phyloP scores from a whole-genome alignment of 2,329 filamentous ascomycete species.

The Metarhizium anisopliae region DNA sequence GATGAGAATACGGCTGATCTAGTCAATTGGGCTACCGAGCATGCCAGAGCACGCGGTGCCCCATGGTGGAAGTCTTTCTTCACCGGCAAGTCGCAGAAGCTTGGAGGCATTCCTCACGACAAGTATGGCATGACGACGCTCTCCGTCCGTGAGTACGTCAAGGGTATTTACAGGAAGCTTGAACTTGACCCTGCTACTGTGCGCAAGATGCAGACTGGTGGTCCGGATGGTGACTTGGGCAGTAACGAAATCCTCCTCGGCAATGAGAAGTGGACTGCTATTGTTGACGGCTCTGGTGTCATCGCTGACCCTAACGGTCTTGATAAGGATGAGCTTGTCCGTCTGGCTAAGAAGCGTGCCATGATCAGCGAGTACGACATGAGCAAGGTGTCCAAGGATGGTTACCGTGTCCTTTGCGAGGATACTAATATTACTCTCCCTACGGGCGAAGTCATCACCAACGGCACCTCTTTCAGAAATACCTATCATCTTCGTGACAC shows the following conservation, averaged over 20 bases:
- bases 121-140: constrained; percentile 95
- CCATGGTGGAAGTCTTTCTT: constrained; percentile 99
- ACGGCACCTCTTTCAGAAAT: constrained; percentile 94
- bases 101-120: constrained; percentile 96
- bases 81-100: constrained; percentile 92
- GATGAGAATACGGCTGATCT: constrained; percentile 98
- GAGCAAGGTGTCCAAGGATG: constrained; percentile 75
- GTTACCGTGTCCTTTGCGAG: constrained; percentile 87
- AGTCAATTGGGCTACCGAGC: constrained; percentile 97
- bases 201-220: constrained; percentile 93
- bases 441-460: constrained; percentile 75
- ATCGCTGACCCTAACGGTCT: constrained; percentile 88
- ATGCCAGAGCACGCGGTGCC: constrained; percentile 76
- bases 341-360: constrained; percentile 73
- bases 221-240: constrained; percentile 90
- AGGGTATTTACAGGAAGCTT: constrained; percentile 94
- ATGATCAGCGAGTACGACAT: constrained; percentile 88
- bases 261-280: constrained; percentile 89
- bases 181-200: constrained; percentile 78
- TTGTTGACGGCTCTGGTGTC: constrained; percentile 95
- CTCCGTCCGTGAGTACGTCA: constrained; percentile 90
- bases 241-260: constrained; percentile 96
- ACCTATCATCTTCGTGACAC: constrained; percentile 84
- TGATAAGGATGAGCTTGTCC: constrained; percentile 71
- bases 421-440: constrained; percentile 85